Base-by-base conservation (phyloP, 2,329 filamentous ascomycete genomes). In the Cladosporium halotolerans region DNA sequence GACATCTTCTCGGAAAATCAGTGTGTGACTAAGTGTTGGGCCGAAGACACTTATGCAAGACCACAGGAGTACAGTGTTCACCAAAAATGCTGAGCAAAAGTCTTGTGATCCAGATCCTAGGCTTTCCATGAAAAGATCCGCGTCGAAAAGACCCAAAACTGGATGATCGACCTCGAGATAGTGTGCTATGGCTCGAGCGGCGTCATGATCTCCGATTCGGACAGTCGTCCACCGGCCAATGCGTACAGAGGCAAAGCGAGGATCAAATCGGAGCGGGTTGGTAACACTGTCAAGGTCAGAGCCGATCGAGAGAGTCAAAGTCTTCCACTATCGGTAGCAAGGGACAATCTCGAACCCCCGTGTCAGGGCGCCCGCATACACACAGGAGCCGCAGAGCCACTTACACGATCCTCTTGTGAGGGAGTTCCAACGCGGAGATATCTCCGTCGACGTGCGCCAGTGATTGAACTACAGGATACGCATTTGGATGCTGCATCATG, bases 401-500 rank as follows among this genome's bases (percentile, higher is more conserved):
- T 43, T 23, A 43, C 41, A 47, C 16, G 7, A 32, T 16, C 19
- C 33, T 47, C 9, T 14, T 23, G 13, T 40, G 11, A 2, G 19
- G 39, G 11, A 36, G 34, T 19, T 40, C 34, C 34, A 47, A 23
- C 6, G 45, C 45, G 10, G 45, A 47, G 10, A 47, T 3, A 18
- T 47, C 45, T 39, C 45, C 45, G 28, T 38, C 45, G n/a, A 47
- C 8, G 23, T 47, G 45, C 10, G 28, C 45, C 34, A 47, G 23
- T 8, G 45, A 19, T 28, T 7, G n/a, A 19, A 39, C 45, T n/a
- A 38, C 34, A 33, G 45, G 45, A 16, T 39, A 47, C 2, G 34
- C 45, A 3, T 40, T 19, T 4, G 45, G 45, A 19, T 47, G 45
- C 45, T 47, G 45, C 34, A 47, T 31, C 45, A 47, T 47, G 13